These are phyloP conservation scores for Leptomonas pyrrhocoris DNA, from an alignment of 208 protist species.

Conservation along the genomic window DNA sequence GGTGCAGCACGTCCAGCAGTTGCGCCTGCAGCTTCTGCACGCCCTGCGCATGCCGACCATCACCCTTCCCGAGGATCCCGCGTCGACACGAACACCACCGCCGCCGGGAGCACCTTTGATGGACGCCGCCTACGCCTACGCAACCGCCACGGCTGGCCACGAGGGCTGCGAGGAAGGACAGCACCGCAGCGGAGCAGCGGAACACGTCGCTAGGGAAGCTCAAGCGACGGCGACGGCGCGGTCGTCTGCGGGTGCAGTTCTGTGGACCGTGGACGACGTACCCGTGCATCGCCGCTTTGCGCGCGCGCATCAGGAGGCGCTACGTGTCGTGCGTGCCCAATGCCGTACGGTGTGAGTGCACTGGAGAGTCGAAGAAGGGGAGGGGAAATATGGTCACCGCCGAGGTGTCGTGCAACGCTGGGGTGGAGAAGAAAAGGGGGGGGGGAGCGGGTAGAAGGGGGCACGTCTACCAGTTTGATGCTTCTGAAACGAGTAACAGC, in stretches of 20 bases:
- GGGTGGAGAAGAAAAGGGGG: no score
- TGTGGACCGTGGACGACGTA: constrained; percentile 35
- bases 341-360: constrained; percentile 28
- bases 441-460: no score
- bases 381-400: background rate
- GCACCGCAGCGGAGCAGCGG: background rate
- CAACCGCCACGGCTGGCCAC: background rate
- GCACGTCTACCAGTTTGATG: no score
- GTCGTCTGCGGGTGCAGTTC: background rate
- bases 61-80: constrained; percentile 28
- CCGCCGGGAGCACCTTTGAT: background rate
- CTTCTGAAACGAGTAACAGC: no score
- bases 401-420: no score
- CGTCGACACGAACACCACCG: background rate
- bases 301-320: constrained; percentile 75
- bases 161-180: background rate
- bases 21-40: constrained; percentile 55
- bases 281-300: constrained; percentile 80
- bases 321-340: constrained; percentile 58
- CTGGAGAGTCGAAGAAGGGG: background rate
- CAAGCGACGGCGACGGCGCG: background rate
- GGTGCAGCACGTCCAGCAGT: constrained; percentile 24
- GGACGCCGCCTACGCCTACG: constrained; percentile 13
- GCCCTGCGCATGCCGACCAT: constrained; percentile 62
- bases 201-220: background rate